Evolutionary conservation across 1,284 basidiomycete genomes (phyloP).

Genomic region (Puccinia coronata): DNA sequence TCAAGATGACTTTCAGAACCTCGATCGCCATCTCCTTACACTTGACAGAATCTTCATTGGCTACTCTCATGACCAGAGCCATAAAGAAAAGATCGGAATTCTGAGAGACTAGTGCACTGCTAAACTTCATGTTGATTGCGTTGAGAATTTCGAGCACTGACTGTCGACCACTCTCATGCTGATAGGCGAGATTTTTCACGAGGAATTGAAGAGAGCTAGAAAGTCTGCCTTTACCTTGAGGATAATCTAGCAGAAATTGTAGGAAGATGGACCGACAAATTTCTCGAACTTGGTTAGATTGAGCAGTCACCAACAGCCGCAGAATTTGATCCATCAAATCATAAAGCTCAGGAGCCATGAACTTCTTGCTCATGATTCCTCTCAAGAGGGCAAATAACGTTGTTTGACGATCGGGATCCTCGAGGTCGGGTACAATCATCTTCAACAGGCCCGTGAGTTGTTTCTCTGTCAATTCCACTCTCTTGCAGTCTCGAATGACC

Average conservation of each 20-base stretch:
- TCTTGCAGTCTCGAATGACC: slow-evolving; percentile 79
- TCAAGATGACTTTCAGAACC: slow-evolving; percentile 75
- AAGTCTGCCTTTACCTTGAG: slow-evolving; percentile 88
- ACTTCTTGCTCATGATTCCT: slow-evolving; percentile 85
- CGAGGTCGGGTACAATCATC: slow-evolving; percentile 84
- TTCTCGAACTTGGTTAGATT: slow-evolving; percentile 86
- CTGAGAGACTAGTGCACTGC: slow-evolving; percentile 72
- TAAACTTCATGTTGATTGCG: slow-evolving; percentile 83
- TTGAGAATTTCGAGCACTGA: slow-evolving; percentile 89
- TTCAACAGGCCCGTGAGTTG: slow-evolving; percentile 85
- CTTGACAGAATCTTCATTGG: slow-evolving; percentile 86
- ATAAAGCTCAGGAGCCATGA: slow-evolving; percentile 95
- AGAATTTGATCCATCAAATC: slow-evolving; percentile 96
- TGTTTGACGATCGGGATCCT: slow-evolving; percentile 83
- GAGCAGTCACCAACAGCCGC: slow-evolving; percentile 89
- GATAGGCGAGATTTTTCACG: slow-evolving; percentile 88
- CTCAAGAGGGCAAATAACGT: slow-evolving; percentile 86
- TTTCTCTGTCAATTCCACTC: slow-evolving; percentile 79
- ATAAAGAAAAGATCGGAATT: slow-evolving; percentile 89
- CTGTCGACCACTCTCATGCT: slow-evolving; percentile 82
- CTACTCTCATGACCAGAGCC: slow-evolving; percentile 84
- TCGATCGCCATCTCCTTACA: slow-evolving; percentile 84
- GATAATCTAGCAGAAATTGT: slow-evolving; percentile 96
- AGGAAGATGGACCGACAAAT: slow-evolving; percentile 83
- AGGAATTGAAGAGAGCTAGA: slow-evolving; percentile 87